Evolutionary conservation across 257 asterid species (phyloP).

Genomic region (Lithospermum erythrorhizon): DNA sequence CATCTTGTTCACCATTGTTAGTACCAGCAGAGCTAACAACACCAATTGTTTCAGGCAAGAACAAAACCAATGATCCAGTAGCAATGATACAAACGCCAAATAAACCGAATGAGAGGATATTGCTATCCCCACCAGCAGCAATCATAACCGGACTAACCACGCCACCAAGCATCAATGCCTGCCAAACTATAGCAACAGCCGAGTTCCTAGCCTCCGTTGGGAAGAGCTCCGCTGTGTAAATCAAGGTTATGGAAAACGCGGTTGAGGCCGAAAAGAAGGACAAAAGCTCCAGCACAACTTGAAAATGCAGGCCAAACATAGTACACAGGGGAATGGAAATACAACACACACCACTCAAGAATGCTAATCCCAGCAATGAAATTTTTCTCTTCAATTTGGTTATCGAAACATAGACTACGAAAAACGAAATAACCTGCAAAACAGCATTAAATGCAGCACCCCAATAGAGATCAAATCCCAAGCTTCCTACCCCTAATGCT

Average conservation of each 20-base stretch:
- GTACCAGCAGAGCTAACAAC: not conserved
- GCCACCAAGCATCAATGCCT: constrained; percentile 17
- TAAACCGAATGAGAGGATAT: constrained; percentile 15
- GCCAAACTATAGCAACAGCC: constrained; percentile 24
- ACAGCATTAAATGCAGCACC: constrained; percentile 28
- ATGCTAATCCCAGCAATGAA: constrained; percentile 12
- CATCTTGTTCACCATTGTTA: not conserved
- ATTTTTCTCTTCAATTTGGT: constrained; percentile 11
- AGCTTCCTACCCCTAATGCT: constrained; percentile 32
- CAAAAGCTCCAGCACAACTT: constrained; percentile 12
- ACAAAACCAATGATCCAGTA: constrained; percentile 18
- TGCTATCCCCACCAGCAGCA: constrained; percentile 13
- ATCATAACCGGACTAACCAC: constrained; percentile 19
- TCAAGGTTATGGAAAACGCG: constrained; percentile 4
- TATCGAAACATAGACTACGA: not conserved
- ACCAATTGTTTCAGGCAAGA: constrained; percentile 19
- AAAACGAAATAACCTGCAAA: not conserved
- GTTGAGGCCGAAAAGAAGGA: constrained; percentile 15
- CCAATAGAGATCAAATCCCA: constrained; percentile 26
- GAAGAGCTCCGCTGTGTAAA: constrained; percentile 22
- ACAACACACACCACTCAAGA: constrained; percentile 17
- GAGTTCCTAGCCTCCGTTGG: constrained; percentile 30
- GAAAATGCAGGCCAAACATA: constrained; percentile 1
- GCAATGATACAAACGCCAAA: constrained; percentile 11
- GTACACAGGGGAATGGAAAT: constrained; percentile 5